phyloP scores from a whole-genome alignment of 441 rosid species.

The Gossypium trilobum region DNA sequence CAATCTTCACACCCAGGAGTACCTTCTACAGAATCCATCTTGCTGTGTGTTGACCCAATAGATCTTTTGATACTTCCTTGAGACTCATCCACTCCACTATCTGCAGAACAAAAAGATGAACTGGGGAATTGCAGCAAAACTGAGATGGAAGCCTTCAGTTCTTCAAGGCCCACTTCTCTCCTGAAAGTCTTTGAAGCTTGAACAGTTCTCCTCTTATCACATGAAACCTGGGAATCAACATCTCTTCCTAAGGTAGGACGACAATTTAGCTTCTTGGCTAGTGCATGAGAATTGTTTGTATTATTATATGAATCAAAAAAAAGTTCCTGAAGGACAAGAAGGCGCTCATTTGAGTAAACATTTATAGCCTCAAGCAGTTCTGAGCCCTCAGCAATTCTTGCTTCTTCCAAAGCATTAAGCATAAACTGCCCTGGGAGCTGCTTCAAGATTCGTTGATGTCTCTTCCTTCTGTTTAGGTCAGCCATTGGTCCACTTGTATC shows the following conservation, averaged over 20 bases:
- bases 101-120: constrained; percentile 36
- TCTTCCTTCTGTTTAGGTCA: constrained; percentile 50
- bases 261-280: constrained; percentile 44
- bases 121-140: constrained; percentile 64
- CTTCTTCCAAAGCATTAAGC: constrained; percentile 55
- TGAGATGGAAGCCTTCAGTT: constrained; percentile 67
- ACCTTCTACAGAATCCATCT: constrained; percentile 50
- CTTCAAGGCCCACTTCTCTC: constrained; percentile 38
- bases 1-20: constrained; percentile 91
- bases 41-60: constrained; percentile 42
- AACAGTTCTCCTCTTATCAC: constrained; percentile 43
- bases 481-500: constrained; percentile 40
- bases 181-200: constrained; percentile 39
- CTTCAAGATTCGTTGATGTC: constrained; percentile 75
- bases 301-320: constrained; percentile 27
- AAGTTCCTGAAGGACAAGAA: constrained; percentile 56
- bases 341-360: constrained; percentile 75
- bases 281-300: constrained; percentile 25
- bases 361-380: constrained; percentile 52
- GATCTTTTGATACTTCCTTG: constrained; percentile 64
- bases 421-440: constrained; percentile 71
- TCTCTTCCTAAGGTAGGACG: constrained; percentile 26
- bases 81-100: constrained; percentile 50
- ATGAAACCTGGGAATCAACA: constrained; percentile 27
- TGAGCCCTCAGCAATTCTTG: constrained; percentile 53